Base-by-base conservation (phyloP, 176 grass and related monocot genomes). In the Raddia guianensis region DNA sequence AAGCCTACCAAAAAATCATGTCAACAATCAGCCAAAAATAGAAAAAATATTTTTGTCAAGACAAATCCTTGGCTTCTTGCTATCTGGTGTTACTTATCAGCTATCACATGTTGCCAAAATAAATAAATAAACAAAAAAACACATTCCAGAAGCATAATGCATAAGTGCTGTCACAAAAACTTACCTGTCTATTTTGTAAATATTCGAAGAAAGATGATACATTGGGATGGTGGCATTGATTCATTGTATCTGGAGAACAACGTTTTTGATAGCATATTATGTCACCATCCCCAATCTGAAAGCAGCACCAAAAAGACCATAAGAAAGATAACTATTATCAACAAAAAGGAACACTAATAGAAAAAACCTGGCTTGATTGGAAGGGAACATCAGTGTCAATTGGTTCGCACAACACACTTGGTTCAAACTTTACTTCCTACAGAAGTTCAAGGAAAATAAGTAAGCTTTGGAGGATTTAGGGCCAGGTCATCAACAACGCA, bases 181-280 rank as follows among this genome's bases (percentile, higher is more conserved):
- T 66, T 84, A 97, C 94, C 95, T 94, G 95, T 77, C 92, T 91
- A 70, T 94, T 98, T 57, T 86, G 92, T 50, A 98, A 85, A 89
- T 94, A 98, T 66, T 98, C 95, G 63, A 98, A 94, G 90, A 93
- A 98, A 72, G 88, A 94, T 27, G 71, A 43, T 14, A 94, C 86
- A 72, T 70, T 78, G 61, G 92, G 92, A 93, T 83, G 86, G 18
- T 86, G 83, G 47, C 69, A 81, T 68, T 76, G 82, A 11, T 92
- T 82, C 63, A 81, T 66, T 79, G 61, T 82, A 72, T 88, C 89
- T 21, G 37, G 49, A 55, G 55, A 72, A 51, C 57, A 86, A 79
- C 77, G 35, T 86, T 91, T 98, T 80, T 93, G 87, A 66, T 90
- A 87, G 82, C 92, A 98, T 77, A 98, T 86, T 59, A 98, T 94